Conservation (phyloP, 2,329 filamentous ascomycete species). For the Fusarium sp. region DNA sequence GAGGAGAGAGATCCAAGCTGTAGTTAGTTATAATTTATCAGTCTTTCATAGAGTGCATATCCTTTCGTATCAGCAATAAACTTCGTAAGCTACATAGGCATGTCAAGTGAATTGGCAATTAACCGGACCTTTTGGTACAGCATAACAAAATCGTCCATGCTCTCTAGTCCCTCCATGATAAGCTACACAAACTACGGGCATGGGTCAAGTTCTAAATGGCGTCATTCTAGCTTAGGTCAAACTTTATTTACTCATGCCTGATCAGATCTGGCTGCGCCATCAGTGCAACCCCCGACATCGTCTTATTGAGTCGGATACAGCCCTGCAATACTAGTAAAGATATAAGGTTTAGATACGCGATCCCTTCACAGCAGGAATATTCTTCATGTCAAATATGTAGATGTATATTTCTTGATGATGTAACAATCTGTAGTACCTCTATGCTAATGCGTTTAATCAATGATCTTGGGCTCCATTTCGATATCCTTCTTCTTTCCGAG, state of each 20-base stretch:
- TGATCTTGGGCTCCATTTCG: not conserved
- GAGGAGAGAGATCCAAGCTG: not conserved
- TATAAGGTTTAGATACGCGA: not conserved
- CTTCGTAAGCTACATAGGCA: not conserved
- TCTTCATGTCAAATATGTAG: not conserved
- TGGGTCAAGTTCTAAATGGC: not conserved
- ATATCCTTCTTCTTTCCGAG: slow-evolving; percentile 2
- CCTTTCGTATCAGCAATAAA: not conserved
- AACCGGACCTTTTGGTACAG: too few species aligned
- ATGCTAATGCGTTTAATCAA: not conserved
- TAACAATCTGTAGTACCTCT: not conserved
- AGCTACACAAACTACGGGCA: not conserved
- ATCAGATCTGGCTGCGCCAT: not conserved
- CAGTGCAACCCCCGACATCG: not conserved
- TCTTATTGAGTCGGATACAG: not conserved
- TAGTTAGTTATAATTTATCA: not conserved
- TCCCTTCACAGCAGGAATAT: not conserved
- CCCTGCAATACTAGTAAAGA: not conserved
- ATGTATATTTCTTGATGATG: not conserved
- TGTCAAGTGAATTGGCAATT: too few species aligned
- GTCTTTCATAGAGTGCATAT: not conserved
- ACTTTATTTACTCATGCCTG: not conserved
- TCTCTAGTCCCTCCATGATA: too few species aligned
- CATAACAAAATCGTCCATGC: not conserved
- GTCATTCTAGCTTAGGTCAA: not conserved